Percentiles rank a stretch among this genome's conserved stretches.
Conservation (phyloP, 768 basidiomycete species). For the Lentinula guzmanii region DNA sequence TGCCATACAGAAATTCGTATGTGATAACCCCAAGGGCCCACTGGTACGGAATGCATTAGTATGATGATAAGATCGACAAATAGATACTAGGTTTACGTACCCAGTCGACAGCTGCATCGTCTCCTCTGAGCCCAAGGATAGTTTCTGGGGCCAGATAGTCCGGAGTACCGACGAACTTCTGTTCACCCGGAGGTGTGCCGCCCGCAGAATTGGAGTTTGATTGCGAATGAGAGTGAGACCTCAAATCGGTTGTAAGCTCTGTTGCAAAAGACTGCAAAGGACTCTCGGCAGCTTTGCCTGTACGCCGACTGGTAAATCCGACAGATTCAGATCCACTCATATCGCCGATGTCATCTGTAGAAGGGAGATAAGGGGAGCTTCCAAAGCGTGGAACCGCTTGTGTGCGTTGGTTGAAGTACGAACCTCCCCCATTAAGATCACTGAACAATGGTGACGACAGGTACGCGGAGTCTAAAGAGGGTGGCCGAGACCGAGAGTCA, state of each 20-base stretch:
- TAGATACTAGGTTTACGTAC: constrained; percentile 37
- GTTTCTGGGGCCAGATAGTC: constrained; percentile 97
- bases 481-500: constrained; percentile 72
- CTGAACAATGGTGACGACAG: constrained; percentile 69
- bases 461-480: constrained; percentile 76
- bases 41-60: constrained; percentile 33
- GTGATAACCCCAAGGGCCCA: constrained; percentile 99
- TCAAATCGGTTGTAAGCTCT: constrained; percentile 76
- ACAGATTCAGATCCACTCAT: constrained; percentile 44
- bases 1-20: constrained; percentile 95
- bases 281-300: constrained; percentile 55
- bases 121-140: constrained; percentile 90
- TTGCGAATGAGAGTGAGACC: constrained; percentile 67
- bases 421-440: constrained; percentile 55
- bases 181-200: constrained; percentile 73
- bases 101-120: constrained; percentile 97
- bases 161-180: constrained; percentile 96
- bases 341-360: constrained; percentile 82
- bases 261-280: constrained; percentile 84
- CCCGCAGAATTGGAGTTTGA: constrained; percentile 26
- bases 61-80: background rate
- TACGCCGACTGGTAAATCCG: constrained; percentile 28
- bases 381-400: constrained; percentile 52
- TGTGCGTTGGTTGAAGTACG: constrained; percentile 75
- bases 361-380: constrained; percentile 60